Percentiles rank a stretch among this genome's conserved stretches.
Evolutionary conservation across 2,329 filamentous ascomycete genomes (phyloP).

Genomic region (Xylaria sp.): DNA sequence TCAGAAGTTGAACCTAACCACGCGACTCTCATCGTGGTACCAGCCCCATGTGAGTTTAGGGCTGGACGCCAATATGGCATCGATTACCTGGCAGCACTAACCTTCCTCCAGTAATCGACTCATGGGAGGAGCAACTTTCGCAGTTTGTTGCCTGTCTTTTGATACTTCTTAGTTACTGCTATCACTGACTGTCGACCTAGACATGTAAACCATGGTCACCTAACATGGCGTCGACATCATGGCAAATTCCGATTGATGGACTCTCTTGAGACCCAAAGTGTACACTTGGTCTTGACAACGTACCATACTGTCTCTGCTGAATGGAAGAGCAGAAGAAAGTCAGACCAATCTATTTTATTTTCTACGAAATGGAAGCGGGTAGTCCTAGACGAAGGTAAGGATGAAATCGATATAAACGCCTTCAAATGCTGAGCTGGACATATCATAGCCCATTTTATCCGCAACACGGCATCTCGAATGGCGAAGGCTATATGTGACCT

Average conservation of each 20-base stretch:
- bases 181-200: background rate
- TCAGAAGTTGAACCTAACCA: background rate
- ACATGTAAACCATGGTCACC: too few species aligned
- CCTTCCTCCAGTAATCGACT: conserved; percentile 50
- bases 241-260: background rate
- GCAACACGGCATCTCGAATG: conserved; percentile 51
- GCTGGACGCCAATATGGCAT: too few species aligned
- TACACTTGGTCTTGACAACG: conserved; percentile 10
- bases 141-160: too few species aligned
- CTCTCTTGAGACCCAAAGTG: background rate
- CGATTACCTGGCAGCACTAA: background rate
- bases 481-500: conserved; percentile 54
- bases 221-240: too few species aligned
- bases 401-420: conserved; percentile 47
- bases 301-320: conserved; percentile 20
- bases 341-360: conserved; percentile 45
- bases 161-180: background rate
- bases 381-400: conserved; percentile 54
- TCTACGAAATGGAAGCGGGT: conserved; percentile 53
- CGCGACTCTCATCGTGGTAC: conserved; percentile 53
- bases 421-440: too few species aligned
- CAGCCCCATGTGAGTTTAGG: conserved; percentile 40
- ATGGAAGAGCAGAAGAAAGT: background rate
- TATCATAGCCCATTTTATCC: conserved; percentile 55
- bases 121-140: too few species aligned